Conservation (phyloP, 371 early-diverging fungal genomes). For the Cokeromyces recurvatus region DNA sequence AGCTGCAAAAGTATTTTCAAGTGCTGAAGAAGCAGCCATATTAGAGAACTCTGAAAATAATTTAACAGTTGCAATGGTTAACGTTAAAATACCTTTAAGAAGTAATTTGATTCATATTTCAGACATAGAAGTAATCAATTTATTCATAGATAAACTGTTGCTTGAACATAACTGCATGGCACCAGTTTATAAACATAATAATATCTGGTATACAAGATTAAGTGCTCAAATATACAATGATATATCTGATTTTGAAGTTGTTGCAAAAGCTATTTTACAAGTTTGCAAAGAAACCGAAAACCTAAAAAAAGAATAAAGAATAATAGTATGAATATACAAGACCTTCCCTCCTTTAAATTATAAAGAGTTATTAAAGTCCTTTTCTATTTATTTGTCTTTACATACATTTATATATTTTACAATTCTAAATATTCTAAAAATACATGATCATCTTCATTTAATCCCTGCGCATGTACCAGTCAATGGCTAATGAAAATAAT, state of each 20-base stretch:
- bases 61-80: conserved; percentile 49
- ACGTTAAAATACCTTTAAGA: conserved; percentile 52
- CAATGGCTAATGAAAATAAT: conserved; percentile 92
- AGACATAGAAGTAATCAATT: conserved; percentile 11
- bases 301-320: no score
- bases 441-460: no score
- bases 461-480: conserved; percentile 61
- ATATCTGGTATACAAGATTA: conserved; percentile 47
- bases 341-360: no score
- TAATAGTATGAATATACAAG: no score
- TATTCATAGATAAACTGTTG: conserved; percentile 32
- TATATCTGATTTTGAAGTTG: conserved; percentile 42
- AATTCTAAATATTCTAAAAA: no score
- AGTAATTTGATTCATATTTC: conserved; percentile 25
- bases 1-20: conserved; percentile 44
- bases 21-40: conserved; percentile 47
- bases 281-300: conserved; percentile 31
- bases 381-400: no score
- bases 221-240: conserved; percentile 60
- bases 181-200: conserved; percentile 43
- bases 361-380: no score
- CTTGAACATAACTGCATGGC: conserved; percentile 39
- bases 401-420: no score
- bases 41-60: conserved; percentile 47
- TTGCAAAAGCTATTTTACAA: conserved; percentile 41